phyloP scores from a whole-genome alignment of 345 rosid genomes.

The Geranium rotundifolium region DNA sequence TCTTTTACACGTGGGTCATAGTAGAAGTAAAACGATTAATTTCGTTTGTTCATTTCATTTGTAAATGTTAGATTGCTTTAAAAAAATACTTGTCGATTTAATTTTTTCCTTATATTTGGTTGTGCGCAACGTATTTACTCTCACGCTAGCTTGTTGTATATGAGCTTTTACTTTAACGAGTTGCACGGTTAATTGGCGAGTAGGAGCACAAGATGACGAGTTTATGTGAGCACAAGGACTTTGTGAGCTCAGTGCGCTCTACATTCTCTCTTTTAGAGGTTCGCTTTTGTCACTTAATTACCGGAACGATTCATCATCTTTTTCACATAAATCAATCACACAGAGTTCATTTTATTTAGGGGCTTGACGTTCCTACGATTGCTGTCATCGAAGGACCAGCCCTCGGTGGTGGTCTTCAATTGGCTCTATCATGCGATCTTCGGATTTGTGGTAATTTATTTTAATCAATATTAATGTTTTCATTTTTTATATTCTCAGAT shows the following conservation, averaged over 20 bases:
- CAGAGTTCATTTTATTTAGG: constrained; percentile 26
- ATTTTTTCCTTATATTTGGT: too few species aligned
- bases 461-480: neutral
- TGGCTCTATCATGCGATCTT: constrained; percentile 92
- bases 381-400: constrained; percentile 91
- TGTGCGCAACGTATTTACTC: too few species aligned
- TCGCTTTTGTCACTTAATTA: neutral
- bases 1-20: too few species aligned
- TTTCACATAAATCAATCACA: too few species aligned
- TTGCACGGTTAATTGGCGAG: neutral
- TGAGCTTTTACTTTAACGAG: too few species aligned
- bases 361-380: constrained; percentile 60
- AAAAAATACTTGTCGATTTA: too few species aligned
- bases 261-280: constrained; percentile 78
- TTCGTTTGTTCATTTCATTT: too few species aligned
- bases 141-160: too few species aligned
- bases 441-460: constrained; percentile 64
- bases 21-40: too few species aligned
- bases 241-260: constrained; percentile 61
- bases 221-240: constrained; percentile 58
- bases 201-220: constrained; percentile 84
- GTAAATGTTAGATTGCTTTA: too few species aligned
- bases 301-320: too few species aligned
- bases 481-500: too few species aligned
- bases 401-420: constrained; percentile 93